Base-by-base conservation (phyloP, 1,284 basidiomycete species). In the Hypsizygus ulmarius region DNA sequence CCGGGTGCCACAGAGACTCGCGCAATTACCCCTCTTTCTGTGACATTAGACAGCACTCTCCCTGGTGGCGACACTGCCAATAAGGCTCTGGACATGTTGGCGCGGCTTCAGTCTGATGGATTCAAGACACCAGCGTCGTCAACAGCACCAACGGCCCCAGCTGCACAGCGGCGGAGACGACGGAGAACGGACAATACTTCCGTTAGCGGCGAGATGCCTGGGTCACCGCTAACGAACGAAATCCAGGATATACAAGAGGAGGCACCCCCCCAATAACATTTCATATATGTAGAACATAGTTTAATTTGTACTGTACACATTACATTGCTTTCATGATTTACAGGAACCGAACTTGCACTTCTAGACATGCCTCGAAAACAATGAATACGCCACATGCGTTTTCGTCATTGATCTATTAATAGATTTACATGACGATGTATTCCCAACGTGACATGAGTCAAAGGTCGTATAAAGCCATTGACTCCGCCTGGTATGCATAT, bases 21-120 rank as follows among this genome's bases (percentile, higher is more conserved):
- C 40, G 63, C 68, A 40, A 51, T 63, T 9, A 59, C 67, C 49
- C 75, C 73, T 50, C 66, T 71, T 48, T 70, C 68, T 50, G 65
- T 73, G 50, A 71, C 70, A 35, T 64, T 67, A 42, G 74, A 69
- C 36, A 64, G 63, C 37, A 54, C 58, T 21, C 55, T 58, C 4
- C 50, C 59, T 15, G 54, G 48, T 28, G 62, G 62, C 19, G 78
- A 83, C 42, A 73, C 83, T 1, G 84, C 72, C 9, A 77, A 82
- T 50, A 70, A 79, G 42, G 89, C 89, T 6, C 78, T 78, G 42
- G 79, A 85, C 56, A 86, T 91, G 84, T 64, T 91, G 47, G 84
- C 84, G 8, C 77, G 75, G 36, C 72, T 91, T 30, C 75, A 89
- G 62, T 79, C 82, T 4, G 78, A 82, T 54, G 84, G 82, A 0